A percentile compares a stretch with the other conserved stretches of the same genome.
Conservation (phyloP, 2,329 filamentous ascomycete species). For the Gyromitra esculenta region DNA sequence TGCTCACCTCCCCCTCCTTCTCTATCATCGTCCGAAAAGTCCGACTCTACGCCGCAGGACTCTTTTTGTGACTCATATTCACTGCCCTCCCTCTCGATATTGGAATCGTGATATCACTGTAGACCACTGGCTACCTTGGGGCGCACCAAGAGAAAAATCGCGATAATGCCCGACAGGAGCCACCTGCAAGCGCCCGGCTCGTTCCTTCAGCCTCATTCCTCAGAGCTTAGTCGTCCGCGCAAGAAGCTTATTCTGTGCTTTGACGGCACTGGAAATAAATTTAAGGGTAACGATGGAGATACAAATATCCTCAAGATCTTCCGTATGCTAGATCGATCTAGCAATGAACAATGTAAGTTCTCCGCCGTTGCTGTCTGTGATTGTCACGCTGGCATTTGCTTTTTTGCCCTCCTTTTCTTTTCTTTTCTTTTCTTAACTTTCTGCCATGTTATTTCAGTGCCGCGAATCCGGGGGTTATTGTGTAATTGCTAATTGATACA, state of each 20-base stretch:
- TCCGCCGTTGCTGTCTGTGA: neutral
- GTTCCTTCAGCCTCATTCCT: slow-evolving; percentile 1
- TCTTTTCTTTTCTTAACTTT: slow-evolving; percentile 24
- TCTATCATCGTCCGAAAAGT: neutral
- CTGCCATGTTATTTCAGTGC: neutral
- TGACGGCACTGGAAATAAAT: slow-evolving; percentile 72
- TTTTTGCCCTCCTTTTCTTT: neutral
- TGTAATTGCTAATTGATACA: slow-evolving; percentile 16
- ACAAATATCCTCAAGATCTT: slow-evolving; percentile 77
- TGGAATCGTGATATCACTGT: neutral
- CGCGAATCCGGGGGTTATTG: neutral
- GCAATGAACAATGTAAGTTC: slow-evolving; percentile 68
- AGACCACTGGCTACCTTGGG: neutral
- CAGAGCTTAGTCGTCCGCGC: slow-evolving; percentile 15
- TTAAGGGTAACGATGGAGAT: slow-evolving; percentile 71
- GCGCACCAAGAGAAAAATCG: neutral
- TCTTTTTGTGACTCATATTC: slow-evolving; percentile 12
- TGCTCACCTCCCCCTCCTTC: neutral
- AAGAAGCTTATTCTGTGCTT: slow-evolving; percentile 66
- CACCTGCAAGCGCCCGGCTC: slow-evolving; percentile 17
- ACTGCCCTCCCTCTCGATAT: neutral
- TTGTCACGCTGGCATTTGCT: slow-evolving; percentile 59
- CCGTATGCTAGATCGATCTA: slow-evolving; percentile 73
- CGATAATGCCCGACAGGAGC: slow-evolving; percentile 1
- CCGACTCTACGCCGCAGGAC: neutral